Evolutionary conservation across 495 filamentous ascomycete genomes (phyloP).

Genomic region (Tuber brumale): DNA sequence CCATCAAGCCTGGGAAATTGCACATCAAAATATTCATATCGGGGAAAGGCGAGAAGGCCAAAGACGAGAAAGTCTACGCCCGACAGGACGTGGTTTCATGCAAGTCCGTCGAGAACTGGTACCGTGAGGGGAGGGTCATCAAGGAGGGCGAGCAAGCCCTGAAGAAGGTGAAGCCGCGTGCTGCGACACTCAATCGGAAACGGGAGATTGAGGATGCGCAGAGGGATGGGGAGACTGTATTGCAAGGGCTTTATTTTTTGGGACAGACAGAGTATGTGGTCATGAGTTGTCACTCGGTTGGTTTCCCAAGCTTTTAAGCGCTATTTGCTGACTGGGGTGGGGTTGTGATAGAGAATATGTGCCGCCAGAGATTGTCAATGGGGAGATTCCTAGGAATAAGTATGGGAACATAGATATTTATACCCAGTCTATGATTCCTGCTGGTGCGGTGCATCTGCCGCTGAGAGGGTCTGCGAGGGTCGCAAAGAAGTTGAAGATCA

Average conservation of each 20-base stretch:
- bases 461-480: slow-evolving; percentile 67
- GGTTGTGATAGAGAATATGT: slow-evolving; percentile 46
- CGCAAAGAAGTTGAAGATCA: slow-evolving; percentile 75
- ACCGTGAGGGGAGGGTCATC: slow-evolving; percentile 83
- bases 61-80: slow-evolving; percentile 72
- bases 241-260: slow-evolving; percentile 75
- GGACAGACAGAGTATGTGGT: slow-evolving; percentile 86
- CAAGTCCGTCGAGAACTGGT: slow-evolving; percentile 92
- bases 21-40: slow-evolving; percentile 68
- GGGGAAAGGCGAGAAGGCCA: slow-evolving; percentile 58
- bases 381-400: slow-evolving; percentile 84
- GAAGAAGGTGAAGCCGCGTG: slow-evolving; percentile 82
- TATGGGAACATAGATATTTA: slow-evolving; percentile 98
- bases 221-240: slow-evolving; percentile 68
- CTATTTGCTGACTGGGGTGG: not conserved
- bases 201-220: slow-evolving; percentile 82
- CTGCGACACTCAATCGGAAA: slow-evolving; percentile 79
- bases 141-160: slow-evolving; percentile 63
- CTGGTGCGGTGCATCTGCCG: slow-evolving; percentile 75
- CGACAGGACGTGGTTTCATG: slow-evolving; percentile 76
- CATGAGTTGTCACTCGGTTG: not conserved
- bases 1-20: slow-evolving; percentile 60
- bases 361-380: slow-evolving; percentile 72
- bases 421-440: slow-evolving; percentile 83
- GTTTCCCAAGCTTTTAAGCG: not conserved